A percentile compares a stretch with the other conserved stretches of the same genome.
Evolutionary conservation across 176 grass and related monocot species (phyloP).

Genomic region (Hyparrhenia diplandra): DNA sequence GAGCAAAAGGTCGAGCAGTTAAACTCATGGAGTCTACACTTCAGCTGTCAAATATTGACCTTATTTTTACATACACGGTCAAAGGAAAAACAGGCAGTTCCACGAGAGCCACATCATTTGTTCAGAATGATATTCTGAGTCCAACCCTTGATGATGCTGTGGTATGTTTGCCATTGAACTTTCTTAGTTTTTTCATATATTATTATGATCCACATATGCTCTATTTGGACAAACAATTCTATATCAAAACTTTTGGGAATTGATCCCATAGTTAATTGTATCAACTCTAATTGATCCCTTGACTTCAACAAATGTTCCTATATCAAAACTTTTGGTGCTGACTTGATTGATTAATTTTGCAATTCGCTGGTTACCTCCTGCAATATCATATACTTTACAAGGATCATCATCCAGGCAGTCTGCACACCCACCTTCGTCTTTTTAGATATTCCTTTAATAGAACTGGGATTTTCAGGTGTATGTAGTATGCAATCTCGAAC

Average conservation of each 20-base stretch:
- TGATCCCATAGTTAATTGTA: not conserved
- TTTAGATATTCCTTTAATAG: not conserved
- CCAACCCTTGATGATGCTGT: slow-evolving; percentile 67
- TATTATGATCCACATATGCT: slow-evolving; percentile 17
- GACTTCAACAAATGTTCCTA: not conserved
- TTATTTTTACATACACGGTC: slow-evolving; percentile 71
- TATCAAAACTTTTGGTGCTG: not conserved
- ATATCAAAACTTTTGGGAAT: too few relatives aligned
- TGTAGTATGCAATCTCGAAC: not conserved
- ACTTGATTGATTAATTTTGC: not conserved
- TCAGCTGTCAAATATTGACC: slow-evolving; percentile 90
- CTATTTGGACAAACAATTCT: not conserved
- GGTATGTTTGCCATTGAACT: slow-evolving; percentile 33
- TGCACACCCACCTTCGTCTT: not conserved
- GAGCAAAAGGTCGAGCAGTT: slow-evolving; percentile 72
- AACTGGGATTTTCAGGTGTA: not conserved
- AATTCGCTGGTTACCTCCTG: not conserved
- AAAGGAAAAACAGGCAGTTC: slow-evolving; percentile 58
- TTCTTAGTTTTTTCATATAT: not conserved
- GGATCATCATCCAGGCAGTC: not conserved
- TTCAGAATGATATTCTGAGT: slow-evolving; percentile 90
- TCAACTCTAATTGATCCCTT: not conserved
- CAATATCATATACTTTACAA: not conserved
- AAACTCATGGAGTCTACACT: slow-evolving; percentile 82
- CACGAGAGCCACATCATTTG: slow-evolving; percentile 35